Percentiles rank a stretch among this genome's conserved stretches.
Conservation (phyloP, 805 yeast genomes). For the Myxozyma nipponensis region DNA sequence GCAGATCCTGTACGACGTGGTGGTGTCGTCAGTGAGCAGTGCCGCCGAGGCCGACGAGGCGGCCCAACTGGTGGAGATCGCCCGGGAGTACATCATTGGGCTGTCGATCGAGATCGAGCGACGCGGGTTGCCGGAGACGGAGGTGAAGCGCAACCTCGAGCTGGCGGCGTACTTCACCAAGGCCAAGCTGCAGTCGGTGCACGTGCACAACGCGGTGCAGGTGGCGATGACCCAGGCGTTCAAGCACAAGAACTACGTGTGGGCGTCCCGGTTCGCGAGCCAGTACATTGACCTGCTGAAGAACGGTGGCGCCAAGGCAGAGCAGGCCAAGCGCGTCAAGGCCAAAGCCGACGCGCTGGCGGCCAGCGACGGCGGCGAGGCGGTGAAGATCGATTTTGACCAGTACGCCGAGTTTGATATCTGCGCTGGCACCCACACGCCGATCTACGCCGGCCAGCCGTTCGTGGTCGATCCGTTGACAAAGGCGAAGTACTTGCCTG, state of each 20-base stretch:
- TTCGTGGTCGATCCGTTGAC: conserved; percentile 74
- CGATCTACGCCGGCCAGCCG: conserved; percentile 76
- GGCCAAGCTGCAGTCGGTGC: conserved; percentile 75
- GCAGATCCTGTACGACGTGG: conserved; percentile 67
- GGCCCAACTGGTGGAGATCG: conserved; percentile 60
- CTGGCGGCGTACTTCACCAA: conserved; percentile 93
- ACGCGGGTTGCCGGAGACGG: conserved; percentile 62
- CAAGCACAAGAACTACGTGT: conserved; percentile 79
- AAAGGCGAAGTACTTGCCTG: conserved; percentile 78
- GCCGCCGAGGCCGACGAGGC: conserved; percentile 77
- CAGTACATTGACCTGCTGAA: conserved; percentile 66
- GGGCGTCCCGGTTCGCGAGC: conserved; percentile 85
- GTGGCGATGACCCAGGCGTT: conserved; percentile 94
- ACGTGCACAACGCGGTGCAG: conserved; percentile 80
- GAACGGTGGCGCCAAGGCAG: conserved; percentile 69
- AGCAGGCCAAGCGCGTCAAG: conserved; percentile 73
- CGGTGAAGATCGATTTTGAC: conserved; percentile 86
- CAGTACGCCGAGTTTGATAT: conserved; percentile 87
- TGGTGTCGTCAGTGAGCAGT: conserved; percentile 64
- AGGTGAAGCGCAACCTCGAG: conserved; percentile 82
- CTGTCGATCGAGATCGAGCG: conserved; percentile 86
- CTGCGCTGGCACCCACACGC: conserved; percentile 82
- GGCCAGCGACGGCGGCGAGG: conserved; percentile 74
- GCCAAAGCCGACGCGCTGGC: conserved; percentile 69
- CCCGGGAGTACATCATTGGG: conserved; percentile 90